A percentile compares a stretch with the other conserved stretches of the same genome.
Evolutionary conservation across 2,329 filamentous ascomycete genomes (phyloP).

Genomic region (Cytospora piceicola): DNA sequence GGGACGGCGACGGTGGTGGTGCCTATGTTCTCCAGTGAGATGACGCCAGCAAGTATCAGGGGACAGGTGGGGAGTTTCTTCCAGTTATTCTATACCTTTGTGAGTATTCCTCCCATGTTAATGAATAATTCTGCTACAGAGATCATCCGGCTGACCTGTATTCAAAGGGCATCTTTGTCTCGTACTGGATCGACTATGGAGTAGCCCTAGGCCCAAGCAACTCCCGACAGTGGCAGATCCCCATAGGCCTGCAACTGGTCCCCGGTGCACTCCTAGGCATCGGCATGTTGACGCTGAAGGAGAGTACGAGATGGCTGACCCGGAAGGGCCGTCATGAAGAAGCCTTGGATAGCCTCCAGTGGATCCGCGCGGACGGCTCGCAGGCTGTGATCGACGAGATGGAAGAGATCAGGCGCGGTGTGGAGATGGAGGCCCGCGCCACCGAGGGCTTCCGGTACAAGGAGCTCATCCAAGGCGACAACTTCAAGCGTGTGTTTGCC

Average conservation of each 20-base stretch:
- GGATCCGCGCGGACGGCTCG: constrained; percentile 52
- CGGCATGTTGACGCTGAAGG: constrained; percentile 52
- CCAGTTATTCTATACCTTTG: constrained; percentile 49
- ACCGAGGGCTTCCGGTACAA: constrained; percentile 47
- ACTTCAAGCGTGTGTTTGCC: constrained; percentile 48
- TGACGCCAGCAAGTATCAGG: constrained; percentile 51
- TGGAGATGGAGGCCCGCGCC: constrained; percentile 49
- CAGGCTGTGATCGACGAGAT: constrained; percentile 48
- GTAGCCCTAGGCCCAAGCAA: constrained; percentile 38
- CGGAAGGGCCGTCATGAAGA: constrained; percentile 48
- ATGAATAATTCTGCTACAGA: neutral
- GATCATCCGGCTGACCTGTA: neutral
- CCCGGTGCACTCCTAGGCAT: constrained; percentile 52
- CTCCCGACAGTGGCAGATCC: constrained; percentile 58
- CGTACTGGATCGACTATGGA: constrained; percentile 53
- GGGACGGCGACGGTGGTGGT: constrained; percentile 43
- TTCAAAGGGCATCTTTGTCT: constrained; percentile 26
- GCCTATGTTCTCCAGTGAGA: constrained; percentile 50
- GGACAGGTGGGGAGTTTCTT: constrained; percentile 49
- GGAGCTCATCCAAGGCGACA: constrained; percentile 51
- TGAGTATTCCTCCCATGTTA: neutral
- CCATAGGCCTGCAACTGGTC: constrained; percentile 55
- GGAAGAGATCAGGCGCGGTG: constrained; percentile 52
- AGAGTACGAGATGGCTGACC: constrained; percentile 55
- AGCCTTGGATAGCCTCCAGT: constrained; percentile 52